Evolutionary conservation across 2,329 filamentous ascomycete species (phyloP).

Genomic region (Paecilomyces fulvus): DNA sequence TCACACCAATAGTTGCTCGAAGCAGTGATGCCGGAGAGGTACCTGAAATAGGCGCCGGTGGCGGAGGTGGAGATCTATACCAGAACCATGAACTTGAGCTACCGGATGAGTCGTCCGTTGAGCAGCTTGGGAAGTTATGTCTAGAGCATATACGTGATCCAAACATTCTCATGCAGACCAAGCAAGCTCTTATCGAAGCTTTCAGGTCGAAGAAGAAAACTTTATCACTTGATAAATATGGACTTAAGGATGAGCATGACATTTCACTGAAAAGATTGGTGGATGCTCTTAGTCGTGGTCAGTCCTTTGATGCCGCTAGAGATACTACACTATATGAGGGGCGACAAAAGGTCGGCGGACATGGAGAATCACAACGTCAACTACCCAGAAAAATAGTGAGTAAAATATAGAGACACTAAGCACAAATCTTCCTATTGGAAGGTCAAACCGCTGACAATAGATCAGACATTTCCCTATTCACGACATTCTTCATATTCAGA

Average conservation of each 20-base stretch:
- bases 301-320: not conserved
- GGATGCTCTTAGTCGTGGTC: slow-evolving; percentile 20
- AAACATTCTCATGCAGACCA: slow-evolving; percentile 17
- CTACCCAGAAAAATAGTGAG: slow-evolving; percentile 29
- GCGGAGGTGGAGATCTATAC: slow-evolving; percentile 67
- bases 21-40: slow-evolving; percentile 50
- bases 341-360: not conserved
- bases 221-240: slow-evolving; percentile 30
- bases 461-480: slow-evolving; percentile 67
- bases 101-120: slow-evolving; percentile 39
- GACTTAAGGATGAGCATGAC: slow-evolving; percentile 26
- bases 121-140: slow-evolving; percentile 48
- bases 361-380: slow-evolving; percentile 1
- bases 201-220: slow-evolving; percentile 24
- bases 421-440: not conserved
- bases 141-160: slow-evolving; percentile 27
- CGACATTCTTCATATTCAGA: slow-evolving; percentile 82
- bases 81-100: slow-evolving; percentile 59
- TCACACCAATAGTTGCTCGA: slow-evolving; percentile 68
- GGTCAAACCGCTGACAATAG: not conserved
- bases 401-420: not conserved
- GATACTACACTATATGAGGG: not conserved
- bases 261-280: slow-evolving; percentile 30
- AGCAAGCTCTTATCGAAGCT: slow-evolving; percentile 22
- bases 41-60: slow-evolving; percentile 67